Base-by-base conservation (phyloP, 1,139 yeast genomes). In the Geotrichum bryndzae region DNA sequence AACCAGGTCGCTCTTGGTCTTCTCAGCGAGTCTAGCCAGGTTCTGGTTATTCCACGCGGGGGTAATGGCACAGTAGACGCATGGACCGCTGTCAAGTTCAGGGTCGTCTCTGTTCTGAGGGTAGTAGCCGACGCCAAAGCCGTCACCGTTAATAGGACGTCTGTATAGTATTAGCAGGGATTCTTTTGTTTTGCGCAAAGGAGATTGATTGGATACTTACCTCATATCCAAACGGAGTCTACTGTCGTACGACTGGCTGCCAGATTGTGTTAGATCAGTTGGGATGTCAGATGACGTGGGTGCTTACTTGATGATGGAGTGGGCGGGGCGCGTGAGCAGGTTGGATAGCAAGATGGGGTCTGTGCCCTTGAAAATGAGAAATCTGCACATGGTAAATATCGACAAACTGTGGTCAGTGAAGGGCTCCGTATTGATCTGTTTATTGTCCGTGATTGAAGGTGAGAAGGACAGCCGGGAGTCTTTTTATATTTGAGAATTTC, bases 11-110 rank as follows among this genome's bases (percentile, higher is more conserved):
- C 96, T 87, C 72, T 88, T 85, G 2, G 99, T 94, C 77, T 94
- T 90, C 70, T 85, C 88, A 0, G 97, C 89, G 29, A 94, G 77
- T 59, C 92, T 84, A 65, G 90, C 94, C 66, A 94, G 78, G 72
- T 94, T 94, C 71, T 89, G 85, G 73, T 94, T 94, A 76, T 94
- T 94, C 99, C 99, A 94, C 0, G 99, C 98, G 4, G 79, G 97
- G 0, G 98, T 94, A 60, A 91, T 92, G 23, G 98, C 97, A 69
- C 90, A 87, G 77, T 89, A 94, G 2, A 91, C 82, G 71, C 96
- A 89, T 29, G 95, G 94, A 0, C 88, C 88, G 55, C 80, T 80
- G 51, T 77, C 81, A 10, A 82, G 75, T 61, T 82, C 85, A 1
- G 77, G 76, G 45, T 63, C 65, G 57, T 84, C 88, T 51, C 68